phyloP scores from a whole-genome alignment of 306 rosid genomes.

The Sphenostylis stenocarpa region DNA sequence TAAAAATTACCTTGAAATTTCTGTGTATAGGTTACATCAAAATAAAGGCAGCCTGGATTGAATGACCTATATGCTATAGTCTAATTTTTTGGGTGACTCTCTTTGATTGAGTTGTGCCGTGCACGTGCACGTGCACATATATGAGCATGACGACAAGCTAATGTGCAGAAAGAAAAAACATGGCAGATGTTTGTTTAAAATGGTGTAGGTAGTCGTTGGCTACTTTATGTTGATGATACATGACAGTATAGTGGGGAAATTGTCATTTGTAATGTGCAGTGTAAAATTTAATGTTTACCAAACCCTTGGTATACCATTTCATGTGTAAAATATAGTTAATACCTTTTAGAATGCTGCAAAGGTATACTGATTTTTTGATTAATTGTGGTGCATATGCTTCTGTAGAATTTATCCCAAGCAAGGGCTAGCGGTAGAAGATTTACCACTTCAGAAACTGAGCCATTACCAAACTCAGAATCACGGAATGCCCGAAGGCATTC shows the following conservation, averaged over 20 bases:
- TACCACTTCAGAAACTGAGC: constrained; percentile 65
- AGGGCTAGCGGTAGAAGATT: constrained; percentile 83
- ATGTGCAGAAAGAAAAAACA: not conserved
- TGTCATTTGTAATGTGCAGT: constrained; percentile 11
- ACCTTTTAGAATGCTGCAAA: constrained; percentile 8
- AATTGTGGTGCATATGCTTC: constrained; percentile 29
- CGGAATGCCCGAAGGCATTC: constrained; percentile 82
- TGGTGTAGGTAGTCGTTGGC: constrained; percentile 15
- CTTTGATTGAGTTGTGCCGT: not conserved
- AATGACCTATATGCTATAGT: not conserved
- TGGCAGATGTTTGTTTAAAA: constrained; percentile 13
- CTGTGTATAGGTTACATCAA: not conserved
- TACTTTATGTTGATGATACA: not conserved
- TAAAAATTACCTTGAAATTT: constrained; percentile 4
- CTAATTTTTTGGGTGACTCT: not conserved
- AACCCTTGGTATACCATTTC: constrained; percentile 3
- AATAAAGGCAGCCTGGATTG: constrained; percentile 12
- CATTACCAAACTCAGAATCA: constrained; percentile 72
- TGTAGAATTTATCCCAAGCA: constrained; percentile 83
- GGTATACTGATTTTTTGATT: not conserved
- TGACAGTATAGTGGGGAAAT: not conserved
- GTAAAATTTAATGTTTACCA: not conserved
- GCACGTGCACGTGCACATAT: constrained; percentile 2
- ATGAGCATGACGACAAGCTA: not conserved
- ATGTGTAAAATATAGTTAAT: not conserved